A percentile compares a stretch with the other conserved stretches of the same genome.
These are phyloP conservation scores for Aureobasidium sp. DNA, from an alignment of 2,329 filamentous ascomycete species.

Conservation along the genomic window DNA sequence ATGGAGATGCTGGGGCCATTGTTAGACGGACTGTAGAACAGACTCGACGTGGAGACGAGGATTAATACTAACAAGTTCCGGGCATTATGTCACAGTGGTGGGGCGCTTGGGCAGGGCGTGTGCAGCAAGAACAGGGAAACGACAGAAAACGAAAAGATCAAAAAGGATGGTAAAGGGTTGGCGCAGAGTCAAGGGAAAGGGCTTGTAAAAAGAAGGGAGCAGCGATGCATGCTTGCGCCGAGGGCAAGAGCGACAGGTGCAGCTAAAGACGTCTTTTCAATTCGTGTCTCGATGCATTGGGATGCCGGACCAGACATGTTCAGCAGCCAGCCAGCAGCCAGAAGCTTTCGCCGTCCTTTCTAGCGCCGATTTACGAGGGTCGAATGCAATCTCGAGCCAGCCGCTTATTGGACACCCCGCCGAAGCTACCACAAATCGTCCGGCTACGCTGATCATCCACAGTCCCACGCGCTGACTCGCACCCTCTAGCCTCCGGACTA, in stretches of 20 bases:
- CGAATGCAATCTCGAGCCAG: not conserved
- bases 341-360: conserved; percentile 3
- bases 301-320: not conserved
- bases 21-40: not conserved
- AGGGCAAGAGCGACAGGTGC: conserved; percentile 6
- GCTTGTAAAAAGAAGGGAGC: not conserved
- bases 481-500: not conserved
- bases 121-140: not conserved
- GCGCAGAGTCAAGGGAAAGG: not conserved
- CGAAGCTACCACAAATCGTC: not conserved
- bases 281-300: not conserved
- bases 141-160: not conserved
- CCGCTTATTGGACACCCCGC: not conserved
- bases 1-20: conserved; percentile 17
- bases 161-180: not conserved
- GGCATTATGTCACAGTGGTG: conserved; percentile 11
- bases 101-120: not conserved
- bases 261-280: conserved; percentile 8
- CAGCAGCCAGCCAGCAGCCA: not conserved
- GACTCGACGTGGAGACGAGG: not conserved
- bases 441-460: not conserved
- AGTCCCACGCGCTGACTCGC: not conserved
- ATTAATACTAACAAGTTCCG: conserved; percentile 13
- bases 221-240: not conserved
- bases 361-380: conserved; percentile 1